phyloP scores from a whole-genome alignment of 2,329 filamentous ascomycete genomes.

The Neophaeococcomyces mojaviensis region DNA sequence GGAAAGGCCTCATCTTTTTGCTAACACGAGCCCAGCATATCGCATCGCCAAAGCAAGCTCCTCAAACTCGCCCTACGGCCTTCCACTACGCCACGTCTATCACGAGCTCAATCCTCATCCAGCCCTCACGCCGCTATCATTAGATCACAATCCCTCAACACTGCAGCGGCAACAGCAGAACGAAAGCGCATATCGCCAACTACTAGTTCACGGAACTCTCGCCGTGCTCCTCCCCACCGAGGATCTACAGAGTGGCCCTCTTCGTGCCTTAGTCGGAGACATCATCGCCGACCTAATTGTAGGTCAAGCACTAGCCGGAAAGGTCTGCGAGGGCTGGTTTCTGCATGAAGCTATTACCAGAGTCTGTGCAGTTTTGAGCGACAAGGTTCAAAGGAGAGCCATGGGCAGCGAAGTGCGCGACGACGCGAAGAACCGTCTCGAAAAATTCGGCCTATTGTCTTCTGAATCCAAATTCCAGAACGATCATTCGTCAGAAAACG shows the following conservation, averaged over 20 bases:
- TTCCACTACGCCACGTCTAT: constrained; percentile 63
- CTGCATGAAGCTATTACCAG: constrained; percentile 79
- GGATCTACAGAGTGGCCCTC: constrained; percentile 78
- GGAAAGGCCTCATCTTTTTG: background rate
- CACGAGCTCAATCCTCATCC: constrained; percentile 77
- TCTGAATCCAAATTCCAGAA: constrained; percentile 24
- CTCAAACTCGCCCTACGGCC: constrained; percentile 51
- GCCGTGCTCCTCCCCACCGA: constrained; percentile 83
- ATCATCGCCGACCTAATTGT: constrained; percentile 86
- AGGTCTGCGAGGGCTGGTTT: constrained; percentile 78
- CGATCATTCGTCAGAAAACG: constrained; percentile 23
- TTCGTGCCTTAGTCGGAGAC: constrained; percentile 75
- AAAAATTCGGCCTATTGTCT: constrained; percentile 50
- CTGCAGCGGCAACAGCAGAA: constrained; percentile 50
- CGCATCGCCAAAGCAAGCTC: constrained; percentile 57
- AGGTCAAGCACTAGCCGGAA: constrained; percentile 71
- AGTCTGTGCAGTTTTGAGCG: constrained; percentile 45
- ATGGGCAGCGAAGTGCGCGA: constrained; percentile 27
- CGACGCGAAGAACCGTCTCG: constrained; percentile 37
- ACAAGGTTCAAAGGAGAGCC: constrained; percentile 27
- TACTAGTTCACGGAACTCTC: constrained; percentile 75
- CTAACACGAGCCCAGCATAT: constrained; percentile 51
- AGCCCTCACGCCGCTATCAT: constrained; percentile 62
- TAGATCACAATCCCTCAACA: constrained; percentile 29
- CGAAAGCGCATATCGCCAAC: constrained; percentile 75